Conservation (phyloP, 257 asterid genomes). For the Euphrasia confusa region DNA sequence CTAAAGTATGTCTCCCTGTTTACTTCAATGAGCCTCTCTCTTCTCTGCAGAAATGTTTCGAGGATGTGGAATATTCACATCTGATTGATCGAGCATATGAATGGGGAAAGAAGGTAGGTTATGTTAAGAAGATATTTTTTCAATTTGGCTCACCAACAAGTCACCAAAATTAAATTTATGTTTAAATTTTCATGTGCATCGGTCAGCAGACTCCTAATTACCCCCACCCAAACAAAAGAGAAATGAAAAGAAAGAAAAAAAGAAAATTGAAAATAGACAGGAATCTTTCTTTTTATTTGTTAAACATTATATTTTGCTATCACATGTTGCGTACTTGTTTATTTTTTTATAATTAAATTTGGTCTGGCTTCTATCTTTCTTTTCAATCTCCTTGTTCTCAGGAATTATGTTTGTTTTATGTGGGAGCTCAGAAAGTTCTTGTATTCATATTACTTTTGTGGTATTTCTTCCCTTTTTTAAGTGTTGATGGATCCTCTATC, state of each 20-base stretch:
- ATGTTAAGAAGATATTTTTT: constrained; percentile 12
- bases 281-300: too few relatives aligned
- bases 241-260: background rate
- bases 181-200: background rate
- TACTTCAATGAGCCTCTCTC: constrained; percentile 97
- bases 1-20: constrained; percentile 98
- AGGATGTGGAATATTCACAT: constrained; percentile 91
- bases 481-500: constrained; percentile 4
- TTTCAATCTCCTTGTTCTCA: too few relatives aligned
- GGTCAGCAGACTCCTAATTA: constrained; percentile 7
- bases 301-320: too few relatives aligned
- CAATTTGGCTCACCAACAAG: constrained; percentile 4
- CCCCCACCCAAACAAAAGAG: background rate
- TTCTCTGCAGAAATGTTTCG: constrained; percentile 91
- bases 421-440: background rate
- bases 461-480: background rate
- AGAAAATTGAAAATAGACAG: background rate
- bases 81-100: constrained; percentile 88
- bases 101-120: constrained; percentile 78
- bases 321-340: too few relatives aligned
- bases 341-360: too few relatives aligned
- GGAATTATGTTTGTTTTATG: background rate
- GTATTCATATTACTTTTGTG: constrained; percentile 6
- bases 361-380: too few relatives aligned
- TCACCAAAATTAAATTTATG: background rate